Conservation (phyloP, 2,329 filamentous ascomycete species). For the Graphiopsis chlorocephala region DNA sequence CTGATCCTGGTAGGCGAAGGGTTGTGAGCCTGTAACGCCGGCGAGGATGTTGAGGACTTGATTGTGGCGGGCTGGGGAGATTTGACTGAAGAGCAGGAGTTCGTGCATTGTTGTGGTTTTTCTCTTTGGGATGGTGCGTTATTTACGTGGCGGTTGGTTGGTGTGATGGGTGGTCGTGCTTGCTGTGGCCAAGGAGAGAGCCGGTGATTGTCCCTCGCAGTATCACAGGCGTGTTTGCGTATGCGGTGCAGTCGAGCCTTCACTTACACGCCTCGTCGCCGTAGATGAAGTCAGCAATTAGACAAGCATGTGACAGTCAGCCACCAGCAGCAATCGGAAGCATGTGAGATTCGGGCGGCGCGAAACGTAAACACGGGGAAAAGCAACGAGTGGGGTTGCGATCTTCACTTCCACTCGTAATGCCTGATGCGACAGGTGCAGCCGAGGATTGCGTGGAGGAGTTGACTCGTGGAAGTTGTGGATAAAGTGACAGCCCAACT, state of each 20-base stretch:
- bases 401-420: conserved; percentile 1
- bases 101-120: conserved; percentile 54
- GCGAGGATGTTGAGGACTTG: conserved; percentile 61
- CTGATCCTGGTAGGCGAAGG: conserved; percentile 43
- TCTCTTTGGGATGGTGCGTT: neutral
- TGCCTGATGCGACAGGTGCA: conserved; percentile 6
- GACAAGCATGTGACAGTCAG: neutral
- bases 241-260: neutral
- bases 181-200: neutral
- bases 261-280: neutral
- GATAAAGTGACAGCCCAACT: neutral
- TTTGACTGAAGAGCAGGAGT: conserved; percentile 59
- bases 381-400: neutral
- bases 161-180: neutral
- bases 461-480: neutral
- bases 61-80: conserved; percentile 56
- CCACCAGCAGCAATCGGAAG: neutral
- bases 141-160: neutral
- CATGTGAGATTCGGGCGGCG: neutral
- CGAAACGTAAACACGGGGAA: conserved; percentile 7
- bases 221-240: neutral
- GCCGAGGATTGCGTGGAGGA: neutral
- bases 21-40: conserved; percentile 61
- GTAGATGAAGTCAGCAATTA: neutral
- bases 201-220: neutral